Conservation (phyloP, 2,329 filamentous ascomycete genomes). For the Chaetomium olivaceum region DNA sequence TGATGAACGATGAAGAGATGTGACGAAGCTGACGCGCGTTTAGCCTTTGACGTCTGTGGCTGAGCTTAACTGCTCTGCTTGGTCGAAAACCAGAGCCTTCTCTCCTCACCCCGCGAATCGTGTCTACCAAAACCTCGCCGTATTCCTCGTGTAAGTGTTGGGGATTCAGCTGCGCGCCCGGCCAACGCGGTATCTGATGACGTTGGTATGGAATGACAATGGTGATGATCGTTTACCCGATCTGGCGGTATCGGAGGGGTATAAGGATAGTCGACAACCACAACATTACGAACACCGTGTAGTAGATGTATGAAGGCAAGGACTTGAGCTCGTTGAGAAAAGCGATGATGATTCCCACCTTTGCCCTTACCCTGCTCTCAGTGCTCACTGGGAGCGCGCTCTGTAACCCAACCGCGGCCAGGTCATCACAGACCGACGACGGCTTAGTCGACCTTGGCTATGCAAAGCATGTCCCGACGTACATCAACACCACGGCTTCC, state of each 20-base stretch:
- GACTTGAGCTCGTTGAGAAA: background rate
- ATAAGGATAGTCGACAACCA: background rate
- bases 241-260: background rate
- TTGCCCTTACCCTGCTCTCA: background rate
- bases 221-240: background rate
- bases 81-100: background rate
- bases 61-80: background rate
- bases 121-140: background rate
- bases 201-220: background rate
- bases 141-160: background rate
- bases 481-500: constrained; percentile 27
- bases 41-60: background rate
- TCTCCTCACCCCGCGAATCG: background rate
- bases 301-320: background rate
- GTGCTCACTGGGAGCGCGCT: background rate
- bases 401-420: background rate
- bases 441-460: constrained; percentile 11
- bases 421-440: background rate
- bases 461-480: constrained; percentile 26
- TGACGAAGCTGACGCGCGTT: too few relatives aligned
- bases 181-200: background rate
- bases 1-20: too few relatives aligned
- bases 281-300: background rate
- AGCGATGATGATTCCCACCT: background rate
- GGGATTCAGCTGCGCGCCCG: background rate